Percentiles rank a stretch among this genome's conserved stretches.
Evolutionary conservation across 23 red algal genomes (phyloP).

Genomic region (Chondrus crispus): DNA sequence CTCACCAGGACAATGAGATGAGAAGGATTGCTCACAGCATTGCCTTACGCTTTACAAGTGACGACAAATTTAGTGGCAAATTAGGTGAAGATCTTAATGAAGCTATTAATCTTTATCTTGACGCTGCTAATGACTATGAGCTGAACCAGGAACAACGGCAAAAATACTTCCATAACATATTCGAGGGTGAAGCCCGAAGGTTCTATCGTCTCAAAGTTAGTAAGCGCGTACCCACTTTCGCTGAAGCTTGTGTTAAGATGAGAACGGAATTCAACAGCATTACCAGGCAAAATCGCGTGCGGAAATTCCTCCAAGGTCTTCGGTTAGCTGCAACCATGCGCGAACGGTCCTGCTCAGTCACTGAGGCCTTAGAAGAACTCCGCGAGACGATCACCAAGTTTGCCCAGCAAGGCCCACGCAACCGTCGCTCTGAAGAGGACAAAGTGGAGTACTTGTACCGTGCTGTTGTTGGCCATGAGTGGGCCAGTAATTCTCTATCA

Average conservation of each 20-base stretch:
- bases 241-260: not conserved
- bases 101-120: not conserved
- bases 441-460: conserved; percentile 17
- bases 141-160: not conserved
- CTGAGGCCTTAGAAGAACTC: conserved; percentile 7
- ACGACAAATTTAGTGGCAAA: conserved; percentile 9
- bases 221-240: not conserved
- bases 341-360: not conserved
- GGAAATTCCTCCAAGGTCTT: not conserved
- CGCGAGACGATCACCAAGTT: conserved; percentile 4
- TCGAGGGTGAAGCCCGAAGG: not conserved
- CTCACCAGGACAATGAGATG: no score
- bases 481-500: no score
- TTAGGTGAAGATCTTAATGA: not conserved
- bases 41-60: not conserved
- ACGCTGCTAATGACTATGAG: conserved; percentile 15
- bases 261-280: not conserved
- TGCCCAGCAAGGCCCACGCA: not conserved
- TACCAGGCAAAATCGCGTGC: not conserved
- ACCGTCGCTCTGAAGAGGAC: not conserved
- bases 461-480: not conserved
- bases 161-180: conserved; percentile 5
- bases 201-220: not conserved
- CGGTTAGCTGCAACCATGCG: not conserved
- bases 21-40: conserved; percentile 25